Evolutionary conservation across 139 green algal species (phyloP).

Genomic region (Picochlorum sp.): DNA sequence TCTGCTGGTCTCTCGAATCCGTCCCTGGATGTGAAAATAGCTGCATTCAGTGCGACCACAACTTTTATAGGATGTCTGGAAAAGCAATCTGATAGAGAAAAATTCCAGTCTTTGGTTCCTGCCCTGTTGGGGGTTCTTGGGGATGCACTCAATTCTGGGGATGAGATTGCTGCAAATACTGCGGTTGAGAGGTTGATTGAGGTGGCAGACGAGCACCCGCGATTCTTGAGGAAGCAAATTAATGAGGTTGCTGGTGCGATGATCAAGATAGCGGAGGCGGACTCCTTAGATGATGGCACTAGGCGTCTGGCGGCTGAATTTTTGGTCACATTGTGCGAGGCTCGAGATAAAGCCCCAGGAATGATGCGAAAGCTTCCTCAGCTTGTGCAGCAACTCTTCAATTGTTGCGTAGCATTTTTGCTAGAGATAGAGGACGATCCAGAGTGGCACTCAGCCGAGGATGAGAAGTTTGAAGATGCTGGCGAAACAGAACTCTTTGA

Average conservation of each 20-base stretch:
- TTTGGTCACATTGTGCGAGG: slow-evolving; percentile 90
- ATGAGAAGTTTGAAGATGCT: slow-evolving; percentile 57
- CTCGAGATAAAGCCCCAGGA: slow-evolving; percentile 78
- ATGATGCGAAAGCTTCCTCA: slow-evolving; percentile 93
- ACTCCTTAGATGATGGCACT: slow-evolving; percentile 43
- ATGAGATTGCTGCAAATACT: slow-evolving; percentile 68
- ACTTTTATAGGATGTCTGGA: slow-evolving; percentile 72
- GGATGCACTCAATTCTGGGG: slow-evolving; percentile 50
- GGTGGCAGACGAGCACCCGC: slow-evolving; percentile 78
- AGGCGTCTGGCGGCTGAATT: slow-evolving; percentile 84
- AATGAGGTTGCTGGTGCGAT: slow-evolving; percentile 72
- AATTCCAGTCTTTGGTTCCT: slow-evolving; percentile 68
- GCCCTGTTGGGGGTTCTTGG: slow-evolving; percentile 67
- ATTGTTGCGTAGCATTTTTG: slow-evolving; percentile 78
- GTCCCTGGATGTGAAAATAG: slow-evolving; percentile 47
- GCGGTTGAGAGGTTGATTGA: slow-evolving; percentile 92
- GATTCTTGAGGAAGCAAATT: slow-evolving; percentile 84
- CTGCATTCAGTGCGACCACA: slow-evolving; percentile 55
- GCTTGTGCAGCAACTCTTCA: slow-evolving; percentile 74
- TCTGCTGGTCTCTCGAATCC: slow-evolving; percentile 31
- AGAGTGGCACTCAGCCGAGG: slow-evolving; percentile 64
- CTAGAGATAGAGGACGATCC: slow-evolving; percentile 91
- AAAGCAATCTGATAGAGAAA: slow-evolving; percentile 52
- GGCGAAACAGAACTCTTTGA: slow-evolving; percentile 72
- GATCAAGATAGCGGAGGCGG: slow-evolving; percentile 52